Evolutionary conservation across 129 eudicot species (phyloP), one percentile per base, ranked within the genome.

Genomic region (Artemisia argyi): DNA sequence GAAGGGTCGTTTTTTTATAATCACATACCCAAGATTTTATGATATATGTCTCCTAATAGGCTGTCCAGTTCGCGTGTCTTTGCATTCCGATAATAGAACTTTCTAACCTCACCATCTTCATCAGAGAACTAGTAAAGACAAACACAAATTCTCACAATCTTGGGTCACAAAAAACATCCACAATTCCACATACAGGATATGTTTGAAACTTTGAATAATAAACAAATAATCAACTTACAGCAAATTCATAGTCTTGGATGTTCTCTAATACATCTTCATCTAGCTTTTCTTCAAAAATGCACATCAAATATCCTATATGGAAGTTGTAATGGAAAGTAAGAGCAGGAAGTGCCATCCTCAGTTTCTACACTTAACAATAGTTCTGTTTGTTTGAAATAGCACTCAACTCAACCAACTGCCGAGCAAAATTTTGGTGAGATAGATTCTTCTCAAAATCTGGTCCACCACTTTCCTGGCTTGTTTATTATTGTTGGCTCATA

Each of bases 211-310:
- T 20, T 0, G 22, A 46, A 26, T 61, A 39, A 28, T 66, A 63
- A 39, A 58, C 15, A 44, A 32, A 51, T 49, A 54, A 77, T 55
- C 20, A 74, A 82, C 97, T 78, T 79, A 90, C 98, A 66, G 96
- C 97, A 87, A 87, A 94, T 84, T 94, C 98, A 63, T 82, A 80
- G 64, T 90, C 98, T 81, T 88, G 89, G 80, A 94, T 89, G 71
- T 75, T 74, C 78, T 83, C 85, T 67, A 86, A 79, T 55, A 73
- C 62, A 35, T 69, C 22, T 55, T 82, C 91, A 71, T 81, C 84
- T 56, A 88, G 83, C 71, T 87, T 90, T 69, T 88, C 88, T 81
- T 83, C 88, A 78, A 83, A 90, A 39, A 86, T 75, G 85, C 97
- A 94, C 90, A 94, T 81, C 84, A 94, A 73, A 84, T 94, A 94